A percentile compares a stretch with the other conserved stretches of the same genome.
Evolutionary conservation across 805 yeast genomes (phyloP).

Genomic region (Saturnispora ahearnii): DNA sequence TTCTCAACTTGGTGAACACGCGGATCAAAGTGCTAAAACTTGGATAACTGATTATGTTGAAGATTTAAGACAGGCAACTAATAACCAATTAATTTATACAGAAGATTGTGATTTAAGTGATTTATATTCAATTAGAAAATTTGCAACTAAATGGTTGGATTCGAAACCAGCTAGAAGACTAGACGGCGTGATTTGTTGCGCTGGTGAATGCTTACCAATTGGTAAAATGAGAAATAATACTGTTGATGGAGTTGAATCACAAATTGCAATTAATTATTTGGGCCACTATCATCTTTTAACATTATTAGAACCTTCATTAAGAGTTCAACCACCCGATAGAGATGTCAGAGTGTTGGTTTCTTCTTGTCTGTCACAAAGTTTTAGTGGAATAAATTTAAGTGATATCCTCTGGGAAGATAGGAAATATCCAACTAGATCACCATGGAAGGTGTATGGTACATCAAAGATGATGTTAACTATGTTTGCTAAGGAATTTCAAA

Average conservation of each 20-base stretch:
- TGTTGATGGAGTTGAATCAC: conserved; percentile 78
- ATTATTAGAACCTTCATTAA: conserved; percentile 71
- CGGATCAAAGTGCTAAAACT: conserved; percentile 26
- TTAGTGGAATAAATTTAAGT: conserved; percentile 54
- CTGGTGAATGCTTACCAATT: conserved; percentile 72
- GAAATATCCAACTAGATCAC: conserved; percentile 49
- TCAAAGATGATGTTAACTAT: conserved; percentile 70
- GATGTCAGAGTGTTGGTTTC: conserved; percentile 80
- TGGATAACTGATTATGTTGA: conserved; percentile 79
- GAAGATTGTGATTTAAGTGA: conserved; percentile 79
- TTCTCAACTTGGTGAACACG: conserved; percentile 39
- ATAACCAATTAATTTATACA: conserved; percentile 74
- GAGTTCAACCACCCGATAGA: conserved; percentile 89
- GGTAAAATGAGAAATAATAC: conserved; percentile 57
- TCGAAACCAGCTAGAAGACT: conserved; percentile 82
- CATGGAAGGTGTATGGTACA: conserved; percentile 75
- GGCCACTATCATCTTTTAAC: conserved; percentile 77
- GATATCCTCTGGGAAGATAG: conserved; percentile 56
- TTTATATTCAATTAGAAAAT: conserved; percentile 67
- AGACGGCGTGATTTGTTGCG: conserved; percentile 85
- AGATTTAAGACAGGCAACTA: conserved; percentile 61
- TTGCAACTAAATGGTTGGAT: conserved; percentile 93
- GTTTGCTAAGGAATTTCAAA: conserved; percentile 74
- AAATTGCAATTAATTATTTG: conserved; percentile 73
- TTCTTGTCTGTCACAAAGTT: conserved; percentile 67